These are phyloP conservation scores for Amanita fuliginea DNA, from an alignment of 768 basidiomycete genomes.

Conservation along the genomic window DNA sequence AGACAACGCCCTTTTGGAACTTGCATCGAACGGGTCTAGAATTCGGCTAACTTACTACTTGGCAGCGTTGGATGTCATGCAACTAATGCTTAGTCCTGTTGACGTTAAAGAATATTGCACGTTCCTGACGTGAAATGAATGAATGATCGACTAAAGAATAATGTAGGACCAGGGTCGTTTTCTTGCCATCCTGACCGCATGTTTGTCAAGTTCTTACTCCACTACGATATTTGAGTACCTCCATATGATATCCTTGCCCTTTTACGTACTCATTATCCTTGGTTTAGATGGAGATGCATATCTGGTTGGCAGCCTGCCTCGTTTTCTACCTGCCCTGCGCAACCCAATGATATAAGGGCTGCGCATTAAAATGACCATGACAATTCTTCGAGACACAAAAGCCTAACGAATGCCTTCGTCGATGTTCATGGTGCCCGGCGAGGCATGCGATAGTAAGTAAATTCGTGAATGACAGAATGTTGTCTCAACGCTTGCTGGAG, in stretches of 20 bases:
- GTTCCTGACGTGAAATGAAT: too few species aligned
- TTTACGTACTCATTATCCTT: too few species aligned
- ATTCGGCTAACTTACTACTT: conserved; percentile 35
- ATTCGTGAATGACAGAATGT: background rate
- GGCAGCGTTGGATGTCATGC: conserved; percentile 30
- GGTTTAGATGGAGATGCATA: too few species aligned
- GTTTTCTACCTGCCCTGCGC: background rate
- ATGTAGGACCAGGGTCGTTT: too few species aligned
- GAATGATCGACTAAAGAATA: too few species aligned
- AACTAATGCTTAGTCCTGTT: conserved; percentile 15
- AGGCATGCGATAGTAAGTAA: background rate
- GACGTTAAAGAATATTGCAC: background rate
- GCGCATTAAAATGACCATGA: background rate
- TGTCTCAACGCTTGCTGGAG: background rate
- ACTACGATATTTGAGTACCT: too few species aligned
- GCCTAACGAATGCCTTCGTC: background rate
- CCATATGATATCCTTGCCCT: too few species aligned
- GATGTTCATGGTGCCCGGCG: background rate
- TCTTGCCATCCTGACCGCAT: too few species aligned
- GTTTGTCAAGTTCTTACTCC: too few species aligned
- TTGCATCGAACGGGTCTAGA: conserved; percentile 31
- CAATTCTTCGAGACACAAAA: background rate
- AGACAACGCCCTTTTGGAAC: conserved; percentile 40
- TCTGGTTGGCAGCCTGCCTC: background rate
- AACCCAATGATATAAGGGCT: too few species aligned